phyloP scores from a whole-genome alignment of 495 filamentous ascomycete species.

The Lineolata rhizophorae region DNA sequence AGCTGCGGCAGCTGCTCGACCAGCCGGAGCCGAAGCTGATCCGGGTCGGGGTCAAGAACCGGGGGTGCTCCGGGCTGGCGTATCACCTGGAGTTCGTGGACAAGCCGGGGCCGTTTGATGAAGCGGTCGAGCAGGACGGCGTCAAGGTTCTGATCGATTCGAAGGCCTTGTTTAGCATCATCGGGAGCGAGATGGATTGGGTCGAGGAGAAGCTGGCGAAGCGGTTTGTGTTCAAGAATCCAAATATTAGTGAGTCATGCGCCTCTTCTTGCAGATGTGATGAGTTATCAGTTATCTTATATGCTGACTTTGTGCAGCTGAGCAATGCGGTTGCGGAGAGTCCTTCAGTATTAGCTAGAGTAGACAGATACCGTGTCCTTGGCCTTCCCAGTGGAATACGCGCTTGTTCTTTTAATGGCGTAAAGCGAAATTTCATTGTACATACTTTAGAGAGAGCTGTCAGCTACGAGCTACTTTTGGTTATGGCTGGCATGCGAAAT shows the following conservation, averaged over 20 bases:
- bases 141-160: constrained; percentile 91
- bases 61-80: constrained; percentile 88
- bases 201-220: constrained; percentile 80
- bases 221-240: constrained; percentile 85
- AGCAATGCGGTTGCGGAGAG: constrained; percentile 91
- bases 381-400: no score
- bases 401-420: no score
- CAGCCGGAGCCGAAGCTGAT: constrained; percentile 80
- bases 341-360: constrained; percentile 64
- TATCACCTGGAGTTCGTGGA: constrained; percentile 94
- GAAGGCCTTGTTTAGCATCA: constrained; percentile 92
- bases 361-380: no score
- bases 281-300: no score
- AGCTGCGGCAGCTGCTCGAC: constrained; percentile 49
- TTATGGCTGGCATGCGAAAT: no score
- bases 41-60: constrained; percentile 80
- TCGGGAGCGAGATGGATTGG: constrained; percentile 99
- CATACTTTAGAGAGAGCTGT: no score
- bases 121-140: constrained; percentile 84
- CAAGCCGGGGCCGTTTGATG: constrained; percentile 68
- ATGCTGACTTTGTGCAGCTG: constrained; percentile 35
- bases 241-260: constrained; percentile 76
- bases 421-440: no score
- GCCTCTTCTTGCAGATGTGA: background rate
- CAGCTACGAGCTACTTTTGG: no score